These are phyloP conservation scores for Pleurotus tuoliensis DNA, from an alignment of 768 basidiomycete genomes.

Conservation along the genomic window DNA sequence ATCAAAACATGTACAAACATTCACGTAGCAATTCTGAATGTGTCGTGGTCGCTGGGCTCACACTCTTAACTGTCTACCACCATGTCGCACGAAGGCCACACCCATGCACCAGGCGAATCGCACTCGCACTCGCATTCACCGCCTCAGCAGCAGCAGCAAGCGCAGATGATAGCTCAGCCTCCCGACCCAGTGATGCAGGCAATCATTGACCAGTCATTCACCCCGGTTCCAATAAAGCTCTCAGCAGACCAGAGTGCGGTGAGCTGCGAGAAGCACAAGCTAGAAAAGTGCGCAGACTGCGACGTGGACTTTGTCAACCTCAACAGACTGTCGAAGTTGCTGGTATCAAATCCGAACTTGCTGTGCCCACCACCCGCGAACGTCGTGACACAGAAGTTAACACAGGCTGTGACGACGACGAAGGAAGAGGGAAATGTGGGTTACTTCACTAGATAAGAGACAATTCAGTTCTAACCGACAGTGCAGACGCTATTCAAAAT, in stretches of 20 bases:
- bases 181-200: constrained; percentile 74
- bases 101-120: constrained; percentile 54
- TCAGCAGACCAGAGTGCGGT: constrained; percentile 50
- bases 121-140: constrained; percentile 47
- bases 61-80: neutral
- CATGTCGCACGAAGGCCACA: constrained; percentile 28
- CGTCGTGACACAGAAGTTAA: constrained; percentile 70
- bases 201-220: constrained; percentile 70
- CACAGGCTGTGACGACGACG: constrained; percentile 66
- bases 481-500: constrained; percentile 74
- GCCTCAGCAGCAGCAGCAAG: constrained; percentile 40
- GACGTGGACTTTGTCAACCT: constrained; percentile 67
- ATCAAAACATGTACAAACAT: neutral
- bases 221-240: constrained; percentile 52
- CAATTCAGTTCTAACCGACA: constrained; percentile 17
- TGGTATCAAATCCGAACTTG: constrained; percentile 65
- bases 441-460: constrained; percentile 7
- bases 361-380: constrained; percentile 81
- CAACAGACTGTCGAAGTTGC: constrained; percentile 72
- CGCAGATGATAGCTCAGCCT: constrained; percentile 33
- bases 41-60: neutral
- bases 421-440: constrained; percentile 96
- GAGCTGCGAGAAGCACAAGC: constrained; percentile 63
- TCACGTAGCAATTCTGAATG: neutral
- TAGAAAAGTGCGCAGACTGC: constrained; percentile 74